Percentiles rank a stretch among this genome's conserved stretches.
These are phyloP conservation scores for Solanum infundibuliforme DNA, from an alignment of 257 asterid species.

Conservation along the genomic window DNA sequence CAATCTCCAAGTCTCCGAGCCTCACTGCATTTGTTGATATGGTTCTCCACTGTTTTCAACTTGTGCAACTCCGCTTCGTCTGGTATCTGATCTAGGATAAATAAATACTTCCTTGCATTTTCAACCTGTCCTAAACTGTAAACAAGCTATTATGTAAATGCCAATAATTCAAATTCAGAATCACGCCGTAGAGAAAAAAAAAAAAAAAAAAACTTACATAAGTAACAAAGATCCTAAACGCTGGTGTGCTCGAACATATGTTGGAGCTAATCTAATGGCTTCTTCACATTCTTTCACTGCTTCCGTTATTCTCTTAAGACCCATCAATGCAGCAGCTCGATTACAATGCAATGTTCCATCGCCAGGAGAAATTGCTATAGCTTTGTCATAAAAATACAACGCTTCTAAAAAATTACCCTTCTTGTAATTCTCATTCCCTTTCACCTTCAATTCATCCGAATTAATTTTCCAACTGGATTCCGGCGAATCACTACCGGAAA, in stretches of 20 bases:
- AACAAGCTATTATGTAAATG: too few species aligned
- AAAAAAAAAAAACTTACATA: conserved; percentile 17
- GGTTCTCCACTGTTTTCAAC: too few species aligned
- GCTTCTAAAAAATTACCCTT: conserved; percentile 53
- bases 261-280: conserved; percentile 58
- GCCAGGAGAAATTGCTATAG: conserved; percentile 37
- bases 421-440: conserved; percentile 52
- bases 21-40: too few species aligned
- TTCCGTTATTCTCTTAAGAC: conserved; percentile 30
- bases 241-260: conserved; percentile 54
- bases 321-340: conserved; percentile 56
- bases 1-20: conserved; percentile 26
- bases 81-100: too few species aligned
- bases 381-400: conserved; percentile 46
- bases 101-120: too few species aligned
- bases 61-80: too few species aligned
- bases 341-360: conserved; percentile 50
- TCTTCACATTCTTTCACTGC: conserved; percentile 61
- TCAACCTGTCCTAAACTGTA: too few species aligned
- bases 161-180: too few species aligned
- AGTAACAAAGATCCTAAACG: conserved; percentile 58
- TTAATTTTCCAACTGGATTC: background rate
- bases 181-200: too few species aligned
- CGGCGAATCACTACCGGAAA: too few species aligned
- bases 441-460: conserved; percentile 55